Percentiles rank a stretch among this genome's conserved stretches.
phyloP scores from a whole-genome alignment of 257 asterid genomes.

The Cordia subcordata region DNA sequence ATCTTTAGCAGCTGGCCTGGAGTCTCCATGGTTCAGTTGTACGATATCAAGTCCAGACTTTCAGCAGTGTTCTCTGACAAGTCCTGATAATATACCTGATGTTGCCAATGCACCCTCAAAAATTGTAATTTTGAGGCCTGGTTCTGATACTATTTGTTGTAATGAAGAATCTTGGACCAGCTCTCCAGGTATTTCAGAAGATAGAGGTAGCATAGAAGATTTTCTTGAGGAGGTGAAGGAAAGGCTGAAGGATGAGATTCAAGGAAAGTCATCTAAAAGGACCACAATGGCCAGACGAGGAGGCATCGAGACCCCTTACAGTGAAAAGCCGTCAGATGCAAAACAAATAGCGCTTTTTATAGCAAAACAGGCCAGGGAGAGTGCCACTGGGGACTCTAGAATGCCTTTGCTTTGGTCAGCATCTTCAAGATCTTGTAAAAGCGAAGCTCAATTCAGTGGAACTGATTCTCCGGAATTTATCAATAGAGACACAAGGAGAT shows the following conservation, averaged over 20 bases:
- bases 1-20: conserved; percentile 28
- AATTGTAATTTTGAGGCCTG: conserved; percentile 89
- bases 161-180: conserved; percentile 59
- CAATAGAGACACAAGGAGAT: conserved; percentile 59
- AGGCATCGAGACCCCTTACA: conserved; percentile 85
- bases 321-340: conserved; percentile 74
- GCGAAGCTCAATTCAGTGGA: conserved; percentile 51
- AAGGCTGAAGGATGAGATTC: conserved; percentile 72
- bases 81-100: conserved; percentile 24
- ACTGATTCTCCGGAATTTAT: conserved; percentile 64
- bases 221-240: conserved; percentile 94
- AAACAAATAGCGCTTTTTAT: conserved; percentile 54
- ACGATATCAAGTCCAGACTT: conserved; percentile 20
- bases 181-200: conserved; percentile 76
- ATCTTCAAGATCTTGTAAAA: conserved; percentile 75
- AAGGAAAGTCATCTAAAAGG: conserved; percentile 58
- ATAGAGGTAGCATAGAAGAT: conserved; percentile 61
- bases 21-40: conserved; percentile 24
- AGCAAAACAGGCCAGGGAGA: conserved; percentile 44
- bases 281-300: conserved; percentile 61
- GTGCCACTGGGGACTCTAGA: conserved; percentile 59
- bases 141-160: conserved; percentile 47
- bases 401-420: conserved; percentile 68
- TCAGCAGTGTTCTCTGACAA: conserved; percentile 25
- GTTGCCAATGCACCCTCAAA: conserved; percentile 44